A percentile compares a stretch with the other conserved stretches of the same genome.
These are phyloP conservation scores for Penicillium lagena DNA, from an alignment of 495 filamentous ascomycete species.

Conservation along the genomic window DNA sequence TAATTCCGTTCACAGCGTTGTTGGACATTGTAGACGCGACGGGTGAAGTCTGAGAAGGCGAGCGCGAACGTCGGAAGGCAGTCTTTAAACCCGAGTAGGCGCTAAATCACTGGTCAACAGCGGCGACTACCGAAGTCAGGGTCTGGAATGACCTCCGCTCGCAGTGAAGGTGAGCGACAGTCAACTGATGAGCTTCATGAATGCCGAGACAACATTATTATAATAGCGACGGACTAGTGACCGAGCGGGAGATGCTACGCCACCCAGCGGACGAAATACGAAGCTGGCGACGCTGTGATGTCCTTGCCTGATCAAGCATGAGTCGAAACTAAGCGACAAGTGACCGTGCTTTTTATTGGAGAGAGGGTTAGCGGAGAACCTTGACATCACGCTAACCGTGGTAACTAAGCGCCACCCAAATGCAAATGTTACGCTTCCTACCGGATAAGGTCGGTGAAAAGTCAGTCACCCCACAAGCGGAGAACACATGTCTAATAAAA, in stretches of 20 bases:
- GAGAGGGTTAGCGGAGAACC: background rate
- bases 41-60: background rate
- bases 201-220: background rate
- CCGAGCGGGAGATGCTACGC: background rate
- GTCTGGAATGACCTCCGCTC: background rate
- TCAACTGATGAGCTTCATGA: background rate
- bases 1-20: conserved; percentile 2
- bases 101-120: background rate
- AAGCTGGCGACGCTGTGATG: background rate
- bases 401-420: background rate
- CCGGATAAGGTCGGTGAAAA: background rate
- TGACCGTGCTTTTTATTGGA: background rate
- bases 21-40: background rate
- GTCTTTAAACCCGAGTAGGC: background rate
- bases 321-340: background rate
- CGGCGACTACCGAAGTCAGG: background rate
- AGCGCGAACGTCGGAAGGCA: background rate
- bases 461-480: background rate
- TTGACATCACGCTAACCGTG: background rate
- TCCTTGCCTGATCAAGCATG: background rate
- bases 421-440: background rate
- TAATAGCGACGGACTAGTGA: background rate
- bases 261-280: background rate
- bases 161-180: background rate
- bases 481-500: background rate